These are phyloP conservation scores for Kalaharituber pfeilii DNA, from an alignment of 2,329 filamentous ascomycete species.

Conservation along the genomic window DNA sequence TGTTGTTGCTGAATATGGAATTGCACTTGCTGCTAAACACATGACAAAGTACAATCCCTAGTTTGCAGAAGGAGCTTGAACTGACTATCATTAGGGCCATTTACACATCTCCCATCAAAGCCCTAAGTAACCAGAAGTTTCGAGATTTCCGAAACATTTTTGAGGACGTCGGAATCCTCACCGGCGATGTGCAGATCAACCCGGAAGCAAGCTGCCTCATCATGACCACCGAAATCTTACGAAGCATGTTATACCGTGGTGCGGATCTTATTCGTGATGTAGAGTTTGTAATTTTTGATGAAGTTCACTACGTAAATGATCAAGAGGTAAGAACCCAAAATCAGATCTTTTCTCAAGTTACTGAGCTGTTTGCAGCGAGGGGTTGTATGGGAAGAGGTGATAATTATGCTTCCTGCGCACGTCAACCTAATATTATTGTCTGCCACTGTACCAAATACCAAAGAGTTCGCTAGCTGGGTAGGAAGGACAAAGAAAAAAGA, in stretches of 20 bases:
- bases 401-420: slow-evolving; percentile 97
- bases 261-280: slow-evolving; percentile 93
- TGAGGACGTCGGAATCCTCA: slow-evolving; percentile 90
- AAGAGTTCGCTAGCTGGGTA: slow-evolving; percentile 97
- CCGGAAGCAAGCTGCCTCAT: slow-evolving; percentile 95
- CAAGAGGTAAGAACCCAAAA: slow-evolving; percentile 36
- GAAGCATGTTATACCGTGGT: slow-evolving; percentile 94
- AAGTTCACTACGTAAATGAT: slow-evolving; percentile 98
- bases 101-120: slow-evolving; percentile 97
- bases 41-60: slow-evolving; percentile 59
- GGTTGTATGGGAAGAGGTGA: slow-evolving; percentile 98
- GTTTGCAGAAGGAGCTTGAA: background rate
- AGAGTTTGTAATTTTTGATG: slow-evolving; percentile 97
- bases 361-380: slow-evolving; percentile 38
- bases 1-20: slow-evolving; percentile 94
- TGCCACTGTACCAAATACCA: slow-evolving; percentile 89
- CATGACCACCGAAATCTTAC: slow-evolving; percentile 96
- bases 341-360: slow-evolving; percentile 2
- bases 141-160: slow-evolving; percentile 81
- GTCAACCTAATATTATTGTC: slow-evolving; percentile 89
- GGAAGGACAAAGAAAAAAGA: slow-evolving; percentile 96
- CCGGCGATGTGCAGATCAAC: slow-evolving; percentile 94
- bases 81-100: slow-evolving; percentile 43
- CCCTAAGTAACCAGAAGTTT: slow-evolving; percentile 96
- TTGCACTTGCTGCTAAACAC: slow-evolving; percentile 87